Base-by-base conservation (phyloP, 768 basidiomycete genomes). In the Lactarius quietus region DNA sequence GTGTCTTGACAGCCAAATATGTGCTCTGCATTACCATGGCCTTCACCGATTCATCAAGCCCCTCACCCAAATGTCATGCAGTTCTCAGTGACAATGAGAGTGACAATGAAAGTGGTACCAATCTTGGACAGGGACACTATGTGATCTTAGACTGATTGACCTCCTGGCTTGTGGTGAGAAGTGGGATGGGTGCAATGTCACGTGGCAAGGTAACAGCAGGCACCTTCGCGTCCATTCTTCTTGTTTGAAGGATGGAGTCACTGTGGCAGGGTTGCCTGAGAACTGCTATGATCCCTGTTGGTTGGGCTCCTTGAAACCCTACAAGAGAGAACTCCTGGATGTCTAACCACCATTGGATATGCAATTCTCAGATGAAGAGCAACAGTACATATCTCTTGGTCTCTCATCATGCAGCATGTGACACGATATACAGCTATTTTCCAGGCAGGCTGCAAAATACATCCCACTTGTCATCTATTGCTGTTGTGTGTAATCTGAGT, bases 81-180 rank as follows among this genome's bases (percentile, higher is more conserved):
- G 56, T 15, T n/a, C 56, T 57, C 56, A 57, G 56, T 57, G 56
- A 57, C 6, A 35, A 57, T 9, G 9, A 57, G 35, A 57, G 56
- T 26, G 56, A 57, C 35, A 35, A 57, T 18, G 56, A 57, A 15
- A 57, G 26, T 57, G 56, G 56, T 38, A n/a, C n/a, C n/a, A 38
- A 57, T 57, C 56, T 57, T 18, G 10, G 56, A 57, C 20, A 26
- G 15, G 38, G 36, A 8, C 33, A 4, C 9, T 57, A 57, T 57
- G 36, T 14, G 9, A 57, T 57, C 48, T 51, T 23, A 51, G 48
- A 23, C 8, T 23, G 48, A 51, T 51, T 3, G 48, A 51, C 33
- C 33, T 35, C 33, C 33, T 35, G 33, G 33, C 33, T 35, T 35
- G 33, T 35, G 33, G 33, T 35, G 48, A 51, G 48, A 51, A 51